Evolutionary conservation across 352 stramenopile genomes (phyloP), one percentile per base, ranked within the genome.

Genomic region (Aphanomyces stellatus): DNA sequence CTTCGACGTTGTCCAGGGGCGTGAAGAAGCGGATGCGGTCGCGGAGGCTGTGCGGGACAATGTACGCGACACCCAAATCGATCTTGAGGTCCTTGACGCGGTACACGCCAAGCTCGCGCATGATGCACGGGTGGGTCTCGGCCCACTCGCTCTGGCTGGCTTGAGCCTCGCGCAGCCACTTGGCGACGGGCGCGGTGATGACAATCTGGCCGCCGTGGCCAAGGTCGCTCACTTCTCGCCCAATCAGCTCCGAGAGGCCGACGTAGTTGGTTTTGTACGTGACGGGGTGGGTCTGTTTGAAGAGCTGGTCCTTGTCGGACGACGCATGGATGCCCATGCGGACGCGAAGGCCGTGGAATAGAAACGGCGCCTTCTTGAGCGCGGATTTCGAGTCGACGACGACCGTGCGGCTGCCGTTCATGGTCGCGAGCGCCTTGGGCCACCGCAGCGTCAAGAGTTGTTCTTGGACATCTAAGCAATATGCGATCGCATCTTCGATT

Each of bases 291-390:
- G 70, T 78, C 46, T 85, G 75, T 31, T 71, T 80, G 37, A 88
- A 74, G 42, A 88, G 72, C 28, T 76, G 73, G 3, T 82, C 74
- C 51, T 86, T 74, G 17, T 53, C 46, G 13, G 37, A 80, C 4
- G 79, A 76, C 30, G 88, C 82, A 71, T 91, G 82, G 57, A 90
- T 81, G 1, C 82, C 81, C 82, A 91, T 91, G 0, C 82, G 82
- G 7, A 91, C 80, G 24, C 82, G 76, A 15, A 91, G 72, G 3
- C 82, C 82, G 11, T 71, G 72, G 48, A 91, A 90, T 25, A 91
- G 57, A 53, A 22, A 53, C 22, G 19, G 46, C 8, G 46, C 19
- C 3, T 79, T 62, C 33, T 74, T 64, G 48, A 35, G 49, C n/a
- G 28, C 28, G 8, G 48, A 37, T 43, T 79, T 76, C 67, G 71